Evolutionary conservation across 78 protist species (phyloP).

Genomic region (Cavenderia fasciculata): DNA sequence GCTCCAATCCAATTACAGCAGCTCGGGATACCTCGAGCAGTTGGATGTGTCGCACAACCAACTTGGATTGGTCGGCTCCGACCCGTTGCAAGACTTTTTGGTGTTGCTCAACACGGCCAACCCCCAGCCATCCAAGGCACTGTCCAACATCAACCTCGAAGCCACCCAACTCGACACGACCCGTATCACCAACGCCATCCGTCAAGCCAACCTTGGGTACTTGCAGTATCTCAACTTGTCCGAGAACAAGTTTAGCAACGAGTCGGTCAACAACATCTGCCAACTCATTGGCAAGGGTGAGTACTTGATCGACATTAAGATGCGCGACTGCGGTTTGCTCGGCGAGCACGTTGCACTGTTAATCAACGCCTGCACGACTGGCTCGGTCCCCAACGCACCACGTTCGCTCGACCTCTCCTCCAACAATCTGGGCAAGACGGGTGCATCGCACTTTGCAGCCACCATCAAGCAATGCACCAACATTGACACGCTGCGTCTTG

Average conservation of each 20-base stretch:
- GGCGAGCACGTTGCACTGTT: conserved; percentile 45
- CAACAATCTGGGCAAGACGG: conserved; percentile 28
- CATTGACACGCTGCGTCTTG: neutral
- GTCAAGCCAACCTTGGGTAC: conserved; percentile 40
- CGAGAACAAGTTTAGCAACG: conserved; percentile 25
- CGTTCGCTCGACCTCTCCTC: conserved; percentile 18
- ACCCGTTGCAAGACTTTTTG: conserved; percentile 40
- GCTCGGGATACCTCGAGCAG: conserved; percentile 5
- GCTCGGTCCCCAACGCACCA: neutral
- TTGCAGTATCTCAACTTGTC: conserved; percentile 5
- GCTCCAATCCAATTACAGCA: conserved; percentile 36
- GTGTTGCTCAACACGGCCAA: conserved; percentile 9
- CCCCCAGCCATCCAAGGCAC: conserved; percentile 42
- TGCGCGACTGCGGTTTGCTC: conserved; percentile 19
- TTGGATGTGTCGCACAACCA: conserved; percentile 31
- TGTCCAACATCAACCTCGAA: conserved; percentile 27
- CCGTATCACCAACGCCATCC: conserved; percentile 2
- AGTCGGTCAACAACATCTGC: conserved; percentile 16
- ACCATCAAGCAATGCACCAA: conserved; percentile 28
- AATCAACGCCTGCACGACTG: conserved; percentile 22
- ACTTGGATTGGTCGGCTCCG: conserved; percentile 41
- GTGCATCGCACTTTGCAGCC: conserved; percentile 18
- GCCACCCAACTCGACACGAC: conserved; percentile 46
- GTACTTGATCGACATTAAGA: neutral
- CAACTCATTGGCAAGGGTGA: conserved; percentile 25